Conservation (phyloP, 768 basidiomycete species). For the Tephrocybe sp. region DNA sequence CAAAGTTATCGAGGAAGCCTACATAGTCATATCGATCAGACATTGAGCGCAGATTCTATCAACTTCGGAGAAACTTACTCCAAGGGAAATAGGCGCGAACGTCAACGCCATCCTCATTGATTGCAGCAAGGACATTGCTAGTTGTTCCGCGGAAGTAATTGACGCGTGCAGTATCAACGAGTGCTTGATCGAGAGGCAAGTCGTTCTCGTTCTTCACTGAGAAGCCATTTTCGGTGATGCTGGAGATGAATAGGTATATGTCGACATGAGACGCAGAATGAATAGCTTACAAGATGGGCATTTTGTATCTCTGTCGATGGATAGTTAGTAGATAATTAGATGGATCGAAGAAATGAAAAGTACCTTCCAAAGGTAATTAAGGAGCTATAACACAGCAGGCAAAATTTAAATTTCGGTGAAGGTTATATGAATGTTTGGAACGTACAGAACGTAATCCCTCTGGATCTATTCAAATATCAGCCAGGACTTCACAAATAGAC, state of each 20-base stretch:
- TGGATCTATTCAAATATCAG: conserved; percentile 44
- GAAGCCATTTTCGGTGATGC: conserved; percentile 73
- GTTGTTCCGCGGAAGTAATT: conserved; percentile 65
- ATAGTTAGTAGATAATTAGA: not conserved
- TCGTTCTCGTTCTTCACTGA: conserved; percentile 61
- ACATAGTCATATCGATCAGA: not conserved
- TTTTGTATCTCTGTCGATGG: conserved; percentile 36
- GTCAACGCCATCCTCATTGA: conserved; percentile 60
- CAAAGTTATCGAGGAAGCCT: conserved; percentile 71
- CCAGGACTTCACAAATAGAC: not conserved
- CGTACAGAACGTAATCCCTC: conserved; percentile 61
- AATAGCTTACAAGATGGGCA: conserved; percentile 33
- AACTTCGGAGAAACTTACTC: conserved; percentile 55
- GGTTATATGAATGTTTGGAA: not conserved
- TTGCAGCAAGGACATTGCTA: conserved; percentile 48
- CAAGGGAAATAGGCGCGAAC: conserved; percentile 64
- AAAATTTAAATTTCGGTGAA: not conserved
- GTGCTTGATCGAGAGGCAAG: conserved; percentile 48
- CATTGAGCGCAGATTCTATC: not conserved
- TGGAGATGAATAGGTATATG: conserved; percentile 16
- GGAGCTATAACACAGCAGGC: conserved; percentile 33
- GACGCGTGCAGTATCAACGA: conserved; percentile 58
- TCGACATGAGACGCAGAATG: not conserved
- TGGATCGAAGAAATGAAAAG: not conserved
- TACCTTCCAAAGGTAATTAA: conserved; percentile 71